These are phyloP conservation scores for Cystobasidiopsis lactophilus DNA, from an alignment of 768 basidiomycete genomes.

Conservation along the genomic window DNA sequence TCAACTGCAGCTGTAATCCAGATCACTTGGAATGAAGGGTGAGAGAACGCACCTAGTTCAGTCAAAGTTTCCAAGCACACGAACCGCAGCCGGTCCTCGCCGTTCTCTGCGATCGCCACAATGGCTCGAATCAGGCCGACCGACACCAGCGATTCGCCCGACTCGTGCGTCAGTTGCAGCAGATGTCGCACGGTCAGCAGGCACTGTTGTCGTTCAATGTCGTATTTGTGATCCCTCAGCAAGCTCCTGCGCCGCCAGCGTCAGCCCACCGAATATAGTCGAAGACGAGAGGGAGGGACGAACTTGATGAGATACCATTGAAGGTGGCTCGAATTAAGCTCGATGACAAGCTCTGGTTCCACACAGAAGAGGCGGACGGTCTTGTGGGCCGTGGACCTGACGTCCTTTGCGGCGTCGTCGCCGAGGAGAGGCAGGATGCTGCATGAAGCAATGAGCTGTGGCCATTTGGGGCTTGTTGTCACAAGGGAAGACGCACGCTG, in stretches of 20 bases:
- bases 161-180: conserved; percentile 7
- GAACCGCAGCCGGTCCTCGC: conserved; percentile 66
- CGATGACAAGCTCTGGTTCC: conserved; percentile 46
- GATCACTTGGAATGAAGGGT: conserved; percentile 6
- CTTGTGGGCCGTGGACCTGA: conserved; percentile 62
- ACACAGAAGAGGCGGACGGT: conserved; percentile 56
- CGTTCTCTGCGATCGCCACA: conserved; percentile 78
- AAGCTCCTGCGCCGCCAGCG: too few species aligned
- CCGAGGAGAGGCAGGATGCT: conserved; percentile 59
- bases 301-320: conserved; percentile 86
- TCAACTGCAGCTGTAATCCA: too few species aligned
- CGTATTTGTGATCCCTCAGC: conserved; percentile 58
- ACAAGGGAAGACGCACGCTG: conserved; percentile 2
- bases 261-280: conserved; percentile 3
- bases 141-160: conserved; percentile 28
- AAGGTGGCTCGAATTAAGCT: conserved; percentile 40
- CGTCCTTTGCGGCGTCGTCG: conserved; percentile 48
- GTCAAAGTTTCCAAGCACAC: conserved; percentile 68
- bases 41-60: conserved; percentile 49
- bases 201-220: conserved; percentile 73
- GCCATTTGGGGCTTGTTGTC: too few species aligned
- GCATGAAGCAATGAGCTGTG: conserved; percentile 12
- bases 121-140: conserved; percentile 63
- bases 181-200: conserved; percentile 60
- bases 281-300: conserved; percentile 14